A percentile compares a stretch with the other conserved stretches of the same genome.
phyloP scores from a whole-genome alignment of 2,329 filamentous ascomycete species.

The Cordyceps militaris region DNA sequence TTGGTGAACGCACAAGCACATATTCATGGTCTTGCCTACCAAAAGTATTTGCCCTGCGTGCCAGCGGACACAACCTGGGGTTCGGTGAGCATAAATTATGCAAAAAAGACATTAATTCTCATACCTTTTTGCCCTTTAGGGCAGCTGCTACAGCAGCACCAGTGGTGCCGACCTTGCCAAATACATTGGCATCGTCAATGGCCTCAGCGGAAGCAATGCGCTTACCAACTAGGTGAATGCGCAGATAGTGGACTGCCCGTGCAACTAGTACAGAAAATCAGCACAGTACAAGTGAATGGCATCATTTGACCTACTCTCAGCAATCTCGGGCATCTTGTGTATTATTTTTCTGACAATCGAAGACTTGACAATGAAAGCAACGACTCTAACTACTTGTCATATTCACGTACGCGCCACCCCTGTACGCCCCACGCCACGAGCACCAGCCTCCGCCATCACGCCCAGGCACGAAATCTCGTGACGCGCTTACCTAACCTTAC shows the following conservation, averaged over 20 bases:
- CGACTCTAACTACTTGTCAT: background rate
- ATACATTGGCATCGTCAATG: slow-evolving; percentile 76
- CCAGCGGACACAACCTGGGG: slow-evolving; percentile 54
- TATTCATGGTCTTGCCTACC: slow-evolving; percentile 37
- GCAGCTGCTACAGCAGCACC: slow-evolving; percentile 66
- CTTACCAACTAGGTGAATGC: slow-evolving; percentile 76
- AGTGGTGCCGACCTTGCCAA: slow-evolving; percentile 81
- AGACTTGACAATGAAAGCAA: background rate
- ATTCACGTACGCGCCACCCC: background rate
- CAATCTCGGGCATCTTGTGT: slow-evolving; percentile 53
- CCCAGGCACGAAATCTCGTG: slow-evolving; percentile 28
- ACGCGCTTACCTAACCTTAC: slow-evolving; percentile 20
- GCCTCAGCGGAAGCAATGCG: slow-evolving; percentile 63
- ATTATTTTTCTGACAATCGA: background rate
- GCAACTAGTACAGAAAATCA: slow-evolving; percentile 50
- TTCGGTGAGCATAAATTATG: slow-evolving; percentile 1
- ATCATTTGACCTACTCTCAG: slow-evolving; percentile 39
- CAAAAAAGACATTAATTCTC: background rate
- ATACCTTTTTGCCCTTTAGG: slow-evolving; percentile 62
- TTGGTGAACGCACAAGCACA: background rate
- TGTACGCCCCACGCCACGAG: background rate
- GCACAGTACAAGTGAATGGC: background rate
- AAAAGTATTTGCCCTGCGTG: slow-evolving; percentile 96
- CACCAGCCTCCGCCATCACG: background rate
- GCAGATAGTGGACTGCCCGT: slow-evolving; percentile 78